These are phyloP conservation scores for Backusella australiensis DNA, from an alignment of 192 early-diverging fungal species.

Conservation along the genomic window DNA sequence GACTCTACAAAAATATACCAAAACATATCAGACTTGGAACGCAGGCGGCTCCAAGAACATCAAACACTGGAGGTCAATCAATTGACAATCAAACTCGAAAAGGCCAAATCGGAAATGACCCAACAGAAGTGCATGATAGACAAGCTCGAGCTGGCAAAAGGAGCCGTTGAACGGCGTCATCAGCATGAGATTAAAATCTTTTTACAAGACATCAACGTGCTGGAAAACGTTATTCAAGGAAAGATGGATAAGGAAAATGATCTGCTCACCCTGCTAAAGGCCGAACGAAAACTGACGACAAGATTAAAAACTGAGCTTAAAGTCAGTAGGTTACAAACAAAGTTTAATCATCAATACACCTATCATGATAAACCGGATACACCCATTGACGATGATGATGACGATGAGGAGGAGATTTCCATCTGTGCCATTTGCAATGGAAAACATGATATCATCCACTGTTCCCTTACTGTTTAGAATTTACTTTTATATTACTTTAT, in stretches of 20 bases:
- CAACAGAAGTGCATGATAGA: background rate
- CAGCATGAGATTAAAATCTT: constrained; percentile 4
- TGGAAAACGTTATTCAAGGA: constrained; percentile 14
- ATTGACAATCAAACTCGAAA: background rate
- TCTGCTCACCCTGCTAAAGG: background rate
- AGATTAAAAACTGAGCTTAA: constrained; percentile 6
- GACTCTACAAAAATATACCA: background rate
- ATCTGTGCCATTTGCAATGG: background rate
- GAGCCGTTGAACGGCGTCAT: constrained; percentile 25
- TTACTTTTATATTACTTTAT: background rate
- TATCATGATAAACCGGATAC: background rate
- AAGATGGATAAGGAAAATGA: constrained; percentile 11
- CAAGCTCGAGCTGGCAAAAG: constrained; percentile 28
- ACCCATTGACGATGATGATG: background rate
- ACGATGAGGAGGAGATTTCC: background rate
- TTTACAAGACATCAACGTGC: constrained; percentile 6
- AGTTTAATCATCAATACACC: background rate
- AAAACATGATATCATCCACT: background rate
- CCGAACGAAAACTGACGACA: background rate
- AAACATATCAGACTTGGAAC: background rate
- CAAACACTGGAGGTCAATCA: background rate
- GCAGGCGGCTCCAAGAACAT: background rate
- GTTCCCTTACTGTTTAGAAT: background rate
- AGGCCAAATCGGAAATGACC: background rate
- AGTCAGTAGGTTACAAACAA: background rate